Conservation (phyloP, 2,329 filamentous ascomycete genomes). For the Xylaria polymorpha region DNA sequence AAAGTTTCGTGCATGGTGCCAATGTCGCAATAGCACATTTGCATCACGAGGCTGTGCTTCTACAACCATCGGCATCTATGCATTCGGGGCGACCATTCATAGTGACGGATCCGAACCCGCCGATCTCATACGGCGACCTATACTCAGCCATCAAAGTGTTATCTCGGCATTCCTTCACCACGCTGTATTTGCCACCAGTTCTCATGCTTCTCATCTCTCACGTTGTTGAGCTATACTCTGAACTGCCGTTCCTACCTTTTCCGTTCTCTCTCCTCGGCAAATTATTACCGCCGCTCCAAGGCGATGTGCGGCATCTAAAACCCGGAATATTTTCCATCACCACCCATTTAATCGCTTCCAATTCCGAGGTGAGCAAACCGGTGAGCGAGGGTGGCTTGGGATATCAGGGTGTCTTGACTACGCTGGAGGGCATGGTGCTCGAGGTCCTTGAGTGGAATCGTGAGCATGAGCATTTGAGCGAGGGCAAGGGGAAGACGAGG, state of each 20-base stretch:
- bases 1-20: conserved; percentile 56
- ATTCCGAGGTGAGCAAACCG: conserved; percentile 49
- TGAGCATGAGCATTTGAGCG: conserved; percentile 46
- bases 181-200: conserved; percentile 49
- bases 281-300: conserved; percentile 50
- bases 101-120: conserved; percentile 57
- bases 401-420: conserved; percentile 54
- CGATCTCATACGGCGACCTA: conserved; percentile 54
- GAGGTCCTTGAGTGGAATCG: conserved; percentile 58
- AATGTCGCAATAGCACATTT: conserved; percentile 58
- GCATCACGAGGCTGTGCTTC: conserved; percentile 55
- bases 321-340: conserved; percentile 56
- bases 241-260: conserved; percentile 45
- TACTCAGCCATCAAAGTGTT: conserved; percentile 52
- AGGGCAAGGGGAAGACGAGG: conserved; percentile 25
- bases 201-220: conserved; percentile 54
- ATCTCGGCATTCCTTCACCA: conserved; percentile 52
- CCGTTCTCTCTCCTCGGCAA: conserved; percentile 39
- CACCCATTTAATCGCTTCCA: conserved; percentile 54
- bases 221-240: conserved; percentile 52
- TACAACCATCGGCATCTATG: conserved; percentile 42
- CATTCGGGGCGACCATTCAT: conserved; percentile 56
- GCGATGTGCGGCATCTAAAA: conserved; percentile 53
- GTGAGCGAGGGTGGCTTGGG: conserved; percentile 54
- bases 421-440: conserved; percentile 55